phyloP scores from a whole-genome alignment of 495 filamentous ascomycete species.

The Geoglossum glabrum region DNA sequence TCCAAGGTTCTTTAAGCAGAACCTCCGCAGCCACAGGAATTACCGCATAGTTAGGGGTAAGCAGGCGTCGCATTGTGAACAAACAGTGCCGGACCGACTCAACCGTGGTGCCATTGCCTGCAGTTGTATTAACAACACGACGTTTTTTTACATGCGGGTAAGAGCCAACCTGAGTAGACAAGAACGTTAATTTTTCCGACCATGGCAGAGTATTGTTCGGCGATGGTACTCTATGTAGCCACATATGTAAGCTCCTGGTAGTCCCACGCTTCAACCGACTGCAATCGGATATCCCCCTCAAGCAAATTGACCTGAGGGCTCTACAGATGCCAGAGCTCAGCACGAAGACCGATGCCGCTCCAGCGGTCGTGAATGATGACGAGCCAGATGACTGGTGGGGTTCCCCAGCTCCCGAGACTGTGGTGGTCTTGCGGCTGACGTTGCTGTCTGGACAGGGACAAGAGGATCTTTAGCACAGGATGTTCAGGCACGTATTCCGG shows the following conservation, averaged over 20 bases:
- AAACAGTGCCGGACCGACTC: conserved; percentile 81
- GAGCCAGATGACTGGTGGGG: conserved; percentile 88
- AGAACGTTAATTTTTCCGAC: conserved; percentile 38
- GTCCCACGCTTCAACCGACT: neutral
- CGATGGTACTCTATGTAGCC: conserved; percentile 5
- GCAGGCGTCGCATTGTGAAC: conserved; percentile 67
- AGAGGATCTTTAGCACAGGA: conserved; percentile 92
- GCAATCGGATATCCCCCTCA: neutral
- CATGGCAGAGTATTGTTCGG: conserved; percentile 2
- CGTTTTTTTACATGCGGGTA: neutral
- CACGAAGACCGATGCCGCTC: conserved; percentile 19
- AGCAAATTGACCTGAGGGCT: neutral
- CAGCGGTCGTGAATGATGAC: conserved; percentile 32
- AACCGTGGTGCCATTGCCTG: conserved; percentile 67
- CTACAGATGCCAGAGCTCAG: conserved; percentile 30
- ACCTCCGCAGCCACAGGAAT: conserved; percentile 59
- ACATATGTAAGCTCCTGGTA: neutral
- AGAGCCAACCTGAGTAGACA: conserved; percentile 54
- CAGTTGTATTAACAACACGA: conserved; percentile 5
- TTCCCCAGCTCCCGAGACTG: neutral
- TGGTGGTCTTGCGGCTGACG: neutral
- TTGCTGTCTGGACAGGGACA: conserved; percentile 41
- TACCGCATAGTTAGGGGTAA: conserved; percentile 88
- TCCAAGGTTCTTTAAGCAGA: conserved; percentile 85
- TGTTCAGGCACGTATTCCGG: conserved; percentile 49